Percentiles rank a stretch among this genome's conserved stretches.
These are phyloP conservation scores for Sphaerobolus stellatus DNA, from an alignment of 1,284 basidiomycete species.

Conservation along the genomic window DNA sequence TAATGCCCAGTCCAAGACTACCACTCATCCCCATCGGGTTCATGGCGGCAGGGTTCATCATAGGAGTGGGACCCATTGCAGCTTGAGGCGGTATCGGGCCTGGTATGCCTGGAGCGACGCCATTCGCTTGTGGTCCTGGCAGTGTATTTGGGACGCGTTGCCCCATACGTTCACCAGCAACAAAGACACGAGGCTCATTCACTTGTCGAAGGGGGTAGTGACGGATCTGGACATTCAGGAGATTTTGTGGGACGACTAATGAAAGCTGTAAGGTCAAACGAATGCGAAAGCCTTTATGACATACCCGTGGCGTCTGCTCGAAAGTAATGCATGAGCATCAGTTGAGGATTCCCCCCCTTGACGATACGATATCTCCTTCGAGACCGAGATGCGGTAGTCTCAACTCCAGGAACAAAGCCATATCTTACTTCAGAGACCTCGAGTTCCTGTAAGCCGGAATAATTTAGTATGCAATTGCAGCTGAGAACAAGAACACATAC, in stretches of 20 bases:
- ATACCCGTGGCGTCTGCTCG: constrained; percentile 59
- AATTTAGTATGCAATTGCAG: neutral
- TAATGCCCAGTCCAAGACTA: constrained; percentile 13
- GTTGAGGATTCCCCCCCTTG: constrained; percentile 67
- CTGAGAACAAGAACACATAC: constrained; percentile 37
- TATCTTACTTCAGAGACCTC: constrained; percentile 69
- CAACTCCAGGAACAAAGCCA: constrained; percentile 67
- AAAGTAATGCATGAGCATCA: constrained; percentile 71
- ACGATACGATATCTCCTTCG: constrained; percentile 66
- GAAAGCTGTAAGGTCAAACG: neutral
- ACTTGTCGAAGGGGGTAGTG: constrained; percentile 64
- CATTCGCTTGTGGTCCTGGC: constrained; percentile 25
- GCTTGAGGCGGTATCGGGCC: neutral
- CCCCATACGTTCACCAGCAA: constrained; percentile 66
- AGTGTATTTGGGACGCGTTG: constrained; percentile 45
- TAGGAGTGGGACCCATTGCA: neutral
- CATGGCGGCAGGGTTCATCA: constrained; percentile 17
- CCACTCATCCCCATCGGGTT: constrained; percentile 32
- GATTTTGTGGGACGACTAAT: constrained; percentile 54
- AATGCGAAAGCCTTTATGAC: constrained; percentile 29
- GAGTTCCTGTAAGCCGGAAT: constrained; percentile 52
- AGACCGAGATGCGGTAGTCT: constrained; percentile 62
- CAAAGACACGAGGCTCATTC: constrained; percentile 63
- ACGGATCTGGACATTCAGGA: constrained; percentile 60
- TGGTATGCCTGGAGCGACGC: neutral